Conservation (phyloP, 768 basidiomycete species). For the Hydnum rufescens region DNA sequence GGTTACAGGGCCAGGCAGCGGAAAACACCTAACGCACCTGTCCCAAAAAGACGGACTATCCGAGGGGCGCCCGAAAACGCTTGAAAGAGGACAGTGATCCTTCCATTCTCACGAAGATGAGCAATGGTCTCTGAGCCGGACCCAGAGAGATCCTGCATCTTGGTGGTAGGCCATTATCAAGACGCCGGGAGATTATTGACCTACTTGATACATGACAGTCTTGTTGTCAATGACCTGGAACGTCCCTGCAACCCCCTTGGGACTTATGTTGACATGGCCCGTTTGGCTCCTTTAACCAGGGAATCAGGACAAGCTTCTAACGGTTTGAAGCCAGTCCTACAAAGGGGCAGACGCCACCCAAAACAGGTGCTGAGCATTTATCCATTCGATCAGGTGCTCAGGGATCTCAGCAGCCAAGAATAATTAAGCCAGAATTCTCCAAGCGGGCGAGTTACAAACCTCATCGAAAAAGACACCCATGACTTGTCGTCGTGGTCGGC, state of each 20-base stretch:
- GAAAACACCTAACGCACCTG: constrained; percentile 26
- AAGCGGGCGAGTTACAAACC: too few relatives aligned
- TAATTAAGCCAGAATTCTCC: too few relatives aligned
- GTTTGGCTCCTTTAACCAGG: constrained; percentile 15
- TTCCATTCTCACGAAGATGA: constrained; percentile 41
- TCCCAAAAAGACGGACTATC: constrained; percentile 40
- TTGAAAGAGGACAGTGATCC: constrained; percentile 41
- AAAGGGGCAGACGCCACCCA: constrained; percentile 55
- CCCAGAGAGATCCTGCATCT: background rate
- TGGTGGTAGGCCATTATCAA: background rate
- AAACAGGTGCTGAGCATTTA: constrained; percentile 42
- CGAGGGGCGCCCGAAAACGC: constrained; percentile 41
- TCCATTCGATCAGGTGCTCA: constrained; percentile 33
- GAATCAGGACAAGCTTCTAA: background rate
- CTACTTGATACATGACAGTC: constrained; percentile 47
- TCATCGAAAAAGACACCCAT: constrained; percentile 43
- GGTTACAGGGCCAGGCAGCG: too few relatives aligned
- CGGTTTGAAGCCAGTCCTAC: background rate
- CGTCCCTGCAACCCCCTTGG: constrained; percentile 36
- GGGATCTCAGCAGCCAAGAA: background rate
- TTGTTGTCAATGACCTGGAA: constrained; percentile 38
- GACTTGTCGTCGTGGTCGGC: background rate
- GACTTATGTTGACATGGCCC: constrained; percentile 48
- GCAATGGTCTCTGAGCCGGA: constrained; percentile 12
- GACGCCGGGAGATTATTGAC: constrained; percentile 25